Evolutionary conservation across 108 stramenopile species (phyloP), one percentile per base, ranked within the genome.

Genomic region (Nitzschia palea): DNA sequence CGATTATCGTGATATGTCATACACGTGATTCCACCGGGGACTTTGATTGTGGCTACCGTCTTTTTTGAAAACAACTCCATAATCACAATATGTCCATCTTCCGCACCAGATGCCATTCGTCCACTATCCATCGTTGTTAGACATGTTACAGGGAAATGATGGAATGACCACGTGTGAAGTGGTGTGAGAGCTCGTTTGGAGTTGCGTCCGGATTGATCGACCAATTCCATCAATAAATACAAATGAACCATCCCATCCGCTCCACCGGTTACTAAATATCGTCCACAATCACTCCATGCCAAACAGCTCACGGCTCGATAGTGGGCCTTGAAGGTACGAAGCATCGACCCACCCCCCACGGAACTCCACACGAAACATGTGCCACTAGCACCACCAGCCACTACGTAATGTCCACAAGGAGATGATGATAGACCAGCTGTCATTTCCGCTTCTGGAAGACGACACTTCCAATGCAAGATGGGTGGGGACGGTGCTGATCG

Each of bases 161-260:
- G 89, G 29, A 78, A 71, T 8, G 85, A 77, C 81, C 85, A 93
- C 5, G 87, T 90, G 22, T 70, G 77, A 35, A 81, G 55, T 0
- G 91, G 91, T 48, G 73, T 64, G n/a, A 87, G 33, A 15, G 57
- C 50, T 35, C 60, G 35, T 28, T 48, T 61, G 4, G 65, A 36
- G 31, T 20, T 64, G 22, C 52, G 36, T 9, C 50, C 33, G 17
- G 40, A 40, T 20, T 55, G 32, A 22, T 57, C 61, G 1, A 90
- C 86, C 22, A 90, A 43, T 57, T 87, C 89, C 44, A 86, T 40
- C 25, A 90, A 37, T 31, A 76, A 65, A 67, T 84, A 94, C 2
- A 77, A 67, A 72, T 91, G 88, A 2, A 91, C 81, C 63, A 94
- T 89, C 0, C 89, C 93, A 80, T 94, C 93, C 22, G 80, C 87